Evolutionary conservation across 768 basidiomycete species (phyloP), one percentile per base, ranked within the genome.

Genomic region (Agrocybe pediades): DNA sequence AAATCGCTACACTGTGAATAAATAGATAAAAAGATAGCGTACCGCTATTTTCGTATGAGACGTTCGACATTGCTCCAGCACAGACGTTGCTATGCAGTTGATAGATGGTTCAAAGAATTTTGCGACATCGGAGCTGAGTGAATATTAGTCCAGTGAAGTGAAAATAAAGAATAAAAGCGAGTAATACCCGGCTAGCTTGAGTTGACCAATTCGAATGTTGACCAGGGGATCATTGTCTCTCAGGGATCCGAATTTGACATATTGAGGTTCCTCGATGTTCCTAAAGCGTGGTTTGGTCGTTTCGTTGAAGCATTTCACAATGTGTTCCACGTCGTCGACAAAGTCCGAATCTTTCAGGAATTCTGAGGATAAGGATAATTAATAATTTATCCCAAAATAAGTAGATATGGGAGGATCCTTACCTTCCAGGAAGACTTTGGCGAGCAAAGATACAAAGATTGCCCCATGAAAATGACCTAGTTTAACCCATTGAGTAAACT

Each of bases 401-500:
- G n/a, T n/a, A n/a, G n/a, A n/a, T n/a, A n/a, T n/a, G n/a, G n/a
- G n/a, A n/a, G n/a, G n/a, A n/a, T n/a, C n/a, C 54, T 20, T n/a
- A 62, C 57, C 44, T 29, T 49, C 17, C 1, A 62, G 42, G 36
- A 55, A 62, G 4, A 33, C 27, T n/a, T 44, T 47, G 0, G 61
- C 61, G 26, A 48, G 50, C 7, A 55, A 45, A 41, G 9, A 58
- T 1, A 62, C 56, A 20, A 62, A 62, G 4, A 79, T 66, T 0
- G 81, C 78, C 5, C 82, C 82, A 54, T 74, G 71, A 25, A 81
- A 70, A 29, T 69, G 70, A 59, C 80, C 82, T 83, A 23, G 3
- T 45, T 20, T n/a, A n/a, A n/a, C n/a, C n/a, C n/a, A n/a, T n/a
- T n/a, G n/a, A n/a, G n/a, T n/a, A n/a, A n/a, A 13, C 30, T 21